phyloP scores from a whole-genome alignment of 805 yeast genomes.

The Barnettozyma californica region DNA sequence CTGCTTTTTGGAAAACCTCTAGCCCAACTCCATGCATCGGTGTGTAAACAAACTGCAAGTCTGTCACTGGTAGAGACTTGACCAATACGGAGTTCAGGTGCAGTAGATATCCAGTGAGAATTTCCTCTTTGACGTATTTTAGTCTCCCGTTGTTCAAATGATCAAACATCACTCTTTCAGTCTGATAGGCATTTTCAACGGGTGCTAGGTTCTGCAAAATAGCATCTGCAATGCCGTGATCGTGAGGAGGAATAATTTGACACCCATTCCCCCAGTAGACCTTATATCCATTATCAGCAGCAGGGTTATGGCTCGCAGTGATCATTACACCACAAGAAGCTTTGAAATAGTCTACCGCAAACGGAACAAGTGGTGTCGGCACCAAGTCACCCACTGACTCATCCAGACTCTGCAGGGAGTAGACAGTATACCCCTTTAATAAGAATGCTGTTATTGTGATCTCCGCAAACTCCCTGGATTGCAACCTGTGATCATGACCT shows the following conservation, averaged over 20 bases:
- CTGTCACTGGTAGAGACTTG: constrained; percentile 13
- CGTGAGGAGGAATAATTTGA: constrained; percentile 93
- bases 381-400: constrained; percentile 31
- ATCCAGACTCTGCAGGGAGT: constrained; percentile 42
- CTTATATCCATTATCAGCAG: constrained; percentile 86
- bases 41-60: constrained; percentile 66
- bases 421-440: constrained; percentile 62
- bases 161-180: constrained; percentile 31
- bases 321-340: constrained; percentile 89
- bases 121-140: constrained; percentile 35
- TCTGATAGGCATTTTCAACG: constrained; percentile 48
- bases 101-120: constrained; percentile 37
- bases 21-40: constrained; percentile 96
- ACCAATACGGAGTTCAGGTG: constrained; percentile 32
- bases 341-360: constrained; percentile 55
- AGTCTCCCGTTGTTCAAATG: constrained; percentile 27
- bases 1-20: constrained; percentile 45
- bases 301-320: constrained; percentile 86
- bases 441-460: constrained; percentile 74
- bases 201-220: constrained; percentile 63
- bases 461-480: constrained; percentile 75
- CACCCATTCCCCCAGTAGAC: constrained; percentile 93
- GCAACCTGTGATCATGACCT: constrained; percentile 88
- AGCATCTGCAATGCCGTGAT: constrained; percentile 57
- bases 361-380: constrained; percentile 93